Conservation (phyloP, 2,329 filamentous ascomycete species). For the Apiospora marii region DNA sequence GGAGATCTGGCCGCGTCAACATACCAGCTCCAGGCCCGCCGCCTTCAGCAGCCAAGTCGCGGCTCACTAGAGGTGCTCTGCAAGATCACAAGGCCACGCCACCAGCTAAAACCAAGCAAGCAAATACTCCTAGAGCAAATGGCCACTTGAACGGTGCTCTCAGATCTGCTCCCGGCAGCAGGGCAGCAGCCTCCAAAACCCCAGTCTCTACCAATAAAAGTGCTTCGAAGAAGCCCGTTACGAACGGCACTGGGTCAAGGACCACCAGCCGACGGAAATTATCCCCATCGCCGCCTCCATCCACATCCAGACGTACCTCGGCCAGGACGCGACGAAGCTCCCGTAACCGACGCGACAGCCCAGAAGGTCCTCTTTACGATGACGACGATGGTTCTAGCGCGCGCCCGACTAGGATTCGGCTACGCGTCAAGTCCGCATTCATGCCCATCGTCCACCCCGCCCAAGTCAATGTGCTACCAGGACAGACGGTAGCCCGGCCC, state of each 20-base stretch:
- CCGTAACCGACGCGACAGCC: constrained; percentile 44
- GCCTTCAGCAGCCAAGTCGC: constrained; percentile 57
- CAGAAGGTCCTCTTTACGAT: constrained; percentile 37
- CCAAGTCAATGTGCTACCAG: constrained; percentile 57
- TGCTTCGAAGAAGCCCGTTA: constrained; percentile 34
- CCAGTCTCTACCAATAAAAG: constrained; percentile 30
- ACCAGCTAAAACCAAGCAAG: constrained; percentile 39
- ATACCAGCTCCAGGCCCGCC: constrained; percentile 59
- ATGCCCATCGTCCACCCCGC: constrained; percentile 68
- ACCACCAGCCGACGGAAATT: constrained; percentile 43
- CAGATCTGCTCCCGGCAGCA: constrained; percentile 34
- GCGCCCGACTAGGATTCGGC: constrained; percentile 51
- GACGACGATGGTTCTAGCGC: constrained; percentile 36
- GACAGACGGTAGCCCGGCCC: constrained; percentile 47
- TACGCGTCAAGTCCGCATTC: constrained; percentile 55
- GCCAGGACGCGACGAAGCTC: constrained; percentile 53
- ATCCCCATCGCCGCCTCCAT: constrained; percentile 50
- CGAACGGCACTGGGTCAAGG: constrained; percentile 34
- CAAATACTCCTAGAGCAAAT: constrained; percentile 38
- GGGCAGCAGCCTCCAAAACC: constrained; percentile 33
- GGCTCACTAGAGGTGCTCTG: constrained; percentile 57
- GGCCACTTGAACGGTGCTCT: constrained; percentile 41
- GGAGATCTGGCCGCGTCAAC: constrained; percentile 73
- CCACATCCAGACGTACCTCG: constrained; percentile 46
- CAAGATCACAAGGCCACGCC: constrained; percentile 46